Conservation (phyloP, 73 alveolate species). For the Blepharisma japonicum region DNA sequence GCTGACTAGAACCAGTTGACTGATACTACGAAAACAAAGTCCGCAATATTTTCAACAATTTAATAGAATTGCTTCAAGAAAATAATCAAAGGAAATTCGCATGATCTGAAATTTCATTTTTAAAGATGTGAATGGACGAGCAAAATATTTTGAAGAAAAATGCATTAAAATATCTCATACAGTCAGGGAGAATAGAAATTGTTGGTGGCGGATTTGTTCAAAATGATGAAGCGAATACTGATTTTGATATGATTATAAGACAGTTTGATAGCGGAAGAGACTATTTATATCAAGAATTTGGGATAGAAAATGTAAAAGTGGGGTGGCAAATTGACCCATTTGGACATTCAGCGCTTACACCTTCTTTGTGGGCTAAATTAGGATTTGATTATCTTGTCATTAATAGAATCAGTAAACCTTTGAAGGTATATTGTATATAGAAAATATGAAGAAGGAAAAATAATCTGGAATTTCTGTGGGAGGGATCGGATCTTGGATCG, state of each 20-base stretch:
- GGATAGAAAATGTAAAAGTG: slow-evolving; percentile 57
- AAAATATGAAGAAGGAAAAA: background rate
- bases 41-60: background rate
- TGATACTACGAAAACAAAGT: background rate
- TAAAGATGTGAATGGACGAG: background rate
- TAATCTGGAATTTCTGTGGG: background rate
- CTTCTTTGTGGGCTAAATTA: slow-evolving; percentile 33
- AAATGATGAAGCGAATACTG: slow-evolving; percentile 90
- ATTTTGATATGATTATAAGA: slow-evolving; percentile 51
- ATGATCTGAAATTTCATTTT: slow-evolving; percentile 2
- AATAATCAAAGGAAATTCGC: background rate
- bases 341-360: slow-evolving; percentile 70
- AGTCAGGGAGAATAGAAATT: slow-evolving; percentile 59
- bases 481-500: background rate
- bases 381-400: slow-evolving; percentile 51
- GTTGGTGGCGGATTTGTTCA: slow-evolving; percentile 91
- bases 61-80: slow-evolving; percentile 6
- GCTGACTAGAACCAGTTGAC: background rate
- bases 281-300: slow-evolving; percentile 67
- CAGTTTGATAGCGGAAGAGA: slow-evolving; percentile 69
- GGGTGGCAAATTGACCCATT: slow-evolving; percentile 87
- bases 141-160: background rate
- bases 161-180: background rate
- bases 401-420: slow-evolving; percentile 37
- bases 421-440: background rate